Conservation (phyloP, 1,139 yeast genomes). For the Suhomyces anneliseae region DNA sequence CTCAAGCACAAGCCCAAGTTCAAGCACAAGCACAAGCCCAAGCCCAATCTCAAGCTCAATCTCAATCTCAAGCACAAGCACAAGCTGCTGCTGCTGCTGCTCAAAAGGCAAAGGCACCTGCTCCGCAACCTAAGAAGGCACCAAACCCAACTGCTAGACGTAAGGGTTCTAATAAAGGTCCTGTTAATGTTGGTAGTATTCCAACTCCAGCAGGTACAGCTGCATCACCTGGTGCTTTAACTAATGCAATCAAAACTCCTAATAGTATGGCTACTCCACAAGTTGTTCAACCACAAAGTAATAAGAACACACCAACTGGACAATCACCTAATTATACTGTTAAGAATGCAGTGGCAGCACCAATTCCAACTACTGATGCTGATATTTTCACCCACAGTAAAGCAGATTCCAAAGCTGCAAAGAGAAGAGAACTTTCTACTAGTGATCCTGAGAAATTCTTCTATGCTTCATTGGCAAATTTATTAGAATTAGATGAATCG, state of each 20-base stretch:
- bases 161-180: constrained; percentile 26
- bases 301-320: constrained; percentile 44
- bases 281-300: constrained; percentile 34
- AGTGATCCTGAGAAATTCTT: constrained; percentile 52
- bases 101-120: constrained; percentile 14
- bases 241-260: constrained; percentile 45
- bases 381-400: constrained; percentile 26
- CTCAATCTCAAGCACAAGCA: constrained; percentile 9
- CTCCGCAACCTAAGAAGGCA: constrained; percentile 18
- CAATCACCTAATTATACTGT: constrained; percentile 37
- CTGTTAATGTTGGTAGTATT: constrained; percentile 19
- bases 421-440: constrained; percentile 47
- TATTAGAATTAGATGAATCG: constrained; percentile 47
- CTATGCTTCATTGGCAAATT: constrained; percentile 51
- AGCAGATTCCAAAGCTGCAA: constrained; percentile 36
- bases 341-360: constrained; percentile 13
- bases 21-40: constrained; percentile 13
- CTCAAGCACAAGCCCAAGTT: constrained; percentile 5
- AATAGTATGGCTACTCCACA: constrained; percentile 49
- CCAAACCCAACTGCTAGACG: constrained; percentile 23
- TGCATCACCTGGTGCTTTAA: constrained; percentile 44
- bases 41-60: constrained; percentile 11
- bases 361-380: constrained; percentile 18
- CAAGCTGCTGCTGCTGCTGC: constrained; percentile 4
- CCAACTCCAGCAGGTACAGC: constrained; percentile 43